phyloP scores from a whole-genome alignment of 805 yeast genomes.

The Wickerhamomyces sydowiorum region DNA sequence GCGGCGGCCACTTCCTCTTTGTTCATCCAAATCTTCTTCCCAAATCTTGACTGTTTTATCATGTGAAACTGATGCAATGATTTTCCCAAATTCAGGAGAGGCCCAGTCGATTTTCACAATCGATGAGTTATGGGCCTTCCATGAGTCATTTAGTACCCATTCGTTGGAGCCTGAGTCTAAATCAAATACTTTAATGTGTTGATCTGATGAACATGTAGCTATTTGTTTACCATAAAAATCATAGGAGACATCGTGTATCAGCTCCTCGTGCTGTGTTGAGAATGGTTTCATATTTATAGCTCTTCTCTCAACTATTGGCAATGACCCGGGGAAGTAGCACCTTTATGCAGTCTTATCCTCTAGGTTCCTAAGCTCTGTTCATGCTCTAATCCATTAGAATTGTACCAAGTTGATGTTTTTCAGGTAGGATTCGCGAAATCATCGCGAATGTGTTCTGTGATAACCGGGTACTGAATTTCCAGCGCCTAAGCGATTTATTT shows the following conservation, averaged over 20 bases:
- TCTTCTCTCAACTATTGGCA: constrained; percentile 1
- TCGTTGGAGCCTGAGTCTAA: constrained; percentile 56
- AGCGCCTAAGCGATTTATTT: too few relatives aligned
- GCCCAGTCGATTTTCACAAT: constrained; percentile 87
- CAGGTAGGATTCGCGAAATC: too few relatives aligned
- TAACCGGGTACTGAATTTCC: neutral
- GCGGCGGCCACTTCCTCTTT: constrained; percentile 70
- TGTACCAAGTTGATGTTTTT: too few relatives aligned
- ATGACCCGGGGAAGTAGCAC: too few relatives aligned
- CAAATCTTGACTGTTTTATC: constrained; percentile 86
- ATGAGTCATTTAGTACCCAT: constrained; percentile 83
- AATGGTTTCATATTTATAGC: constrained; percentile 53
- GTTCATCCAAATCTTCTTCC: constrained; percentile 84
- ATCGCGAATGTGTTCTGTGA: neutral
- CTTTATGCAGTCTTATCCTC: too few relatives aligned
- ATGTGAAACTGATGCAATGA: constrained; percentile 82
- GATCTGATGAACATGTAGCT: constrained; percentile 95
- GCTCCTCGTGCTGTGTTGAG: constrained; percentile 87
- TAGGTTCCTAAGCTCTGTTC: too few relatives aligned
- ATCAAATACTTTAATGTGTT: constrained; percentile 85
- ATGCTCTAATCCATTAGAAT: neutral
- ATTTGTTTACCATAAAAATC: constrained; percentile 89
- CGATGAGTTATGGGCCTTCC: constrained; percentile 94
- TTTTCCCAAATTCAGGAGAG: constrained; percentile 86
- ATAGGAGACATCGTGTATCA: constrained; percentile 84